These are phyloP conservation scores for Globisporangium abappressorium DNA, from an alignment of 352 stramenopile species.

Conservation along the genomic window DNA sequence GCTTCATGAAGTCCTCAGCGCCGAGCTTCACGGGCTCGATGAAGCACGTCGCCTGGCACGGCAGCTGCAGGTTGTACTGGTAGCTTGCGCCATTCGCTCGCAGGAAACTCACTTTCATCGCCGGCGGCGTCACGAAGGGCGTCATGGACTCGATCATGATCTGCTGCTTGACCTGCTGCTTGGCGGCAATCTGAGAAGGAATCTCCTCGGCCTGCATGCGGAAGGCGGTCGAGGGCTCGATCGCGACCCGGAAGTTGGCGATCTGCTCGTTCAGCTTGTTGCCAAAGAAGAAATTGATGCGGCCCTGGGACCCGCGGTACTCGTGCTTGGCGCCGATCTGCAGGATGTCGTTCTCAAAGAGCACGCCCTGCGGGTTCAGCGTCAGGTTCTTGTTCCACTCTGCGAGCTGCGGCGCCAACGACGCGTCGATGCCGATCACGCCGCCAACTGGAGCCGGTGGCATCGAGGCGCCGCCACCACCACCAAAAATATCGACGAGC, in stretches of 20 bases:
- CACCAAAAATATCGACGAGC: constrained; percentile 51
- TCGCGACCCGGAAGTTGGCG: constrained; percentile 77
- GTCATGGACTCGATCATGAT: constrained; percentile 92
- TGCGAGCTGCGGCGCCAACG: constrained; percentile 42
- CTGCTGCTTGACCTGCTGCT: constrained; percentile 92
- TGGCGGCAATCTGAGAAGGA: constrained; percentile 66
- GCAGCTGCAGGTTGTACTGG: constrained; percentile 75
- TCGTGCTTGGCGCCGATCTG: constrained; percentile 96
- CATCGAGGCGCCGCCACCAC: constrained; percentile 14
- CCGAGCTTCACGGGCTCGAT: constrained; percentile 91
- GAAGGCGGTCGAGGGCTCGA: constrained; percentile 49
- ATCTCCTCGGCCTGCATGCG: constrained; percentile 70
- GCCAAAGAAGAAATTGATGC: constrained; percentile 95
- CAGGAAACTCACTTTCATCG: constrained; percentile 87
- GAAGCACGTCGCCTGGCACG: constrained; percentile 89
- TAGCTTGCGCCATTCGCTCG: constrained; percentile 48
- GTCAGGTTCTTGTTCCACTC: constrained; percentile 85
- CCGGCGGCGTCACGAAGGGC: constrained; percentile 88
- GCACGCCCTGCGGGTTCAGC: constrained; percentile 88
- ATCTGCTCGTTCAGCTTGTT: constrained; percentile 88
- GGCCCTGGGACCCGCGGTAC: constrained; percentile 91
- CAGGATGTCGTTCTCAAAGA: constrained; percentile 90
- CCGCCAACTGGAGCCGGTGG: constrained; percentile 11
- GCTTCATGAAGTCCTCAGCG: constrained; percentile 90
- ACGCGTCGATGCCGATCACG: constrained; percentile 38